Evolutionary conservation across 139 green algal genomes (phyloP).

Genomic region (Nannochloris sp.): DNA sequence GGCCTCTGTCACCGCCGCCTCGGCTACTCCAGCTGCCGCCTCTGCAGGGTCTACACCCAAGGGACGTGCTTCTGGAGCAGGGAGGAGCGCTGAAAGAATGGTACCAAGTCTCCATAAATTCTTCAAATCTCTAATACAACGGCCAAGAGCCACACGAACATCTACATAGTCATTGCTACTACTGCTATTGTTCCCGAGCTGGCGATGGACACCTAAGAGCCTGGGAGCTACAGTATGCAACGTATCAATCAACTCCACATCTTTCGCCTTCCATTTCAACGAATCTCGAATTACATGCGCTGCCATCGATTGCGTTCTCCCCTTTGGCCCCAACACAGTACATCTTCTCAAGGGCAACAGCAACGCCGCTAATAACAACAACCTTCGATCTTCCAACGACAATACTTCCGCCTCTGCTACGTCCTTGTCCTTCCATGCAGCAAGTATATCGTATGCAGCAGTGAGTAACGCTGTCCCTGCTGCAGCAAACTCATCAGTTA

Average conservation of each 20-base stretch:
- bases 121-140: constrained; percentile 50
- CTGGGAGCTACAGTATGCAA: constrained; percentile 39
- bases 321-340: constrained; percentile 26
- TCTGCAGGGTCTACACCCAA: constrained; percentile 16
- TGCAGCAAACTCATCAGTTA: constrained; percentile 11
- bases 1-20: neutral
- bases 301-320: constrained; percentile 26
- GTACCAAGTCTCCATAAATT: constrained; percentile 45
- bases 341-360: constrained; percentile 60
- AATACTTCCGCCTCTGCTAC: neutral
- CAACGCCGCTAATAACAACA: constrained; percentile 60
- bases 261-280: constrained; percentile 68
- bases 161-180: constrained; percentile 13
- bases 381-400: constrained; percentile 45
- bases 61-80: constrained; percentile 19
- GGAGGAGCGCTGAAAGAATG: constrained; percentile 33
- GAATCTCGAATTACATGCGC: constrained; percentile 51
- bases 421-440: neutral
- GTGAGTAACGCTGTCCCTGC: constrained; percentile 16
- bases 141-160: constrained; percentile 40
- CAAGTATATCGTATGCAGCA: constrained; percentile 8
- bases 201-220: constrained; percentile 27
- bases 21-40: no score
- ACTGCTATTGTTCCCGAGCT: constrained; percentile 9
- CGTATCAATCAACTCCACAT: constrained; percentile 31